These are phyloP conservation scores for Passiflora organensis DNA, from an alignment of 345 rosid genomes.

Conservation along the genomic window DNA sequence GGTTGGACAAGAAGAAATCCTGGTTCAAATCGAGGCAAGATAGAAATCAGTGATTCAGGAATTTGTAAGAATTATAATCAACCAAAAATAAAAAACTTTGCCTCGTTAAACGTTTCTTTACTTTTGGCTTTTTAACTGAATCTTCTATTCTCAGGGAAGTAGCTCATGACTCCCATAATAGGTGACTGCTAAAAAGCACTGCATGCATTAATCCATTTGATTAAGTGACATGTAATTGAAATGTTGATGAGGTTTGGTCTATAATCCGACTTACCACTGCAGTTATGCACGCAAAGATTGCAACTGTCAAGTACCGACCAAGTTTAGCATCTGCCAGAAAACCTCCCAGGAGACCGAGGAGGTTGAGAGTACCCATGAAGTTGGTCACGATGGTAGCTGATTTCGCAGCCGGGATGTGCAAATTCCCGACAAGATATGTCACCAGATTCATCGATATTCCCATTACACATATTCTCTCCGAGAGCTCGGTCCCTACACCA, in stretches of 20 bases:
- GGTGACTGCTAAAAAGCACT: too few relatives aligned
- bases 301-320: conserved; percentile 72
- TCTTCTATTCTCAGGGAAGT: too few relatives aligned
- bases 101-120: too few relatives aligned
- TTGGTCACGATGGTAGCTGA: conserved; percentile 82
- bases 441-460: conserved; percentile 90
- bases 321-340: conserved; percentile 90
- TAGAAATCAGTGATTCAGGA: too few relatives aligned
- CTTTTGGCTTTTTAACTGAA: too few relatives aligned
- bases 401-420: conserved; percentile 74
- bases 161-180: neutral
- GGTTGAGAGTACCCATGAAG: conserved; percentile 89
- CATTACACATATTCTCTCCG: conserved; percentile 87
- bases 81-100: too few relatives aligned
- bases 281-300: conserved; percentile 55
- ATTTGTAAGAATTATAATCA: too few relatives aligned
- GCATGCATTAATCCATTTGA: too few relatives aligned
- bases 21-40: too few relatives aligned
- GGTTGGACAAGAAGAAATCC: too few relatives aligned
- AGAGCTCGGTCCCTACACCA: conserved; percentile 71
- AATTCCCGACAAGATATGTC: conserved; percentile 67
- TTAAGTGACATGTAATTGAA: too few relatives aligned
- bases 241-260: too few relatives aligned
- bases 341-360: conserved; percentile 81
- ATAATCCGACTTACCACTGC: conserved; percentile 47